Conservation (phyloP, 495 filamentous ascomycete genomes). For the Bacidia gigantensis region DNA sequence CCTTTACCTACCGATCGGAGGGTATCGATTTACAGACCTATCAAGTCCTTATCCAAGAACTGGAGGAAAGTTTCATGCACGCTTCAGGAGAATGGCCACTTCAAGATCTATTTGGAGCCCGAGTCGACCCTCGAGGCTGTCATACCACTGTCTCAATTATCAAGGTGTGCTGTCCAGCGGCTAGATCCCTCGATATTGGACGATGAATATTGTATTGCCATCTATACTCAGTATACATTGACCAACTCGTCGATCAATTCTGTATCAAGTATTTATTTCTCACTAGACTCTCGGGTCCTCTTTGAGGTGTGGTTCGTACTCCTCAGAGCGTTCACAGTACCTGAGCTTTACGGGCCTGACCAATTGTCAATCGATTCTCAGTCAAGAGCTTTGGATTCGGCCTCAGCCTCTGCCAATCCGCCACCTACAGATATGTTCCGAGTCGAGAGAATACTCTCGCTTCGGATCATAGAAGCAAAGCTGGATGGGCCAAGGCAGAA, state of each 20-base stretch:
- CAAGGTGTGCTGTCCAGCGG: constrained; percentile 76
- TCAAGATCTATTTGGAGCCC: constrained; percentile 76
- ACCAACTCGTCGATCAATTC: constrained; percentile 48
- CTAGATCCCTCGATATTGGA: constrained; percentile 85
- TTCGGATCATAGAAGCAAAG: constrained; percentile 50
- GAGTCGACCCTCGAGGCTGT: constrained; percentile 65
- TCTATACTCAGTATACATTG: constrained; percentile 70
- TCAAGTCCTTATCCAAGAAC: constrained; percentile 39
- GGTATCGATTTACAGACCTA: constrained; percentile 40
- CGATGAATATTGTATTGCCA: constrained; percentile 86
- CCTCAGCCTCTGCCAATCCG: constrained; percentile 19
- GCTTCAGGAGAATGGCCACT: constrained; percentile 85
- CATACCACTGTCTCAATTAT: constrained; percentile 81
- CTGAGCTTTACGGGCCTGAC: constrained; percentile 70
- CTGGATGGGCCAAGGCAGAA: constrained; percentile 21
- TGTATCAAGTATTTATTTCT: constrained; percentile 65
- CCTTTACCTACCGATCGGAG: constrained; percentile 28
- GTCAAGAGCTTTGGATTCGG: constrained; percentile 12
- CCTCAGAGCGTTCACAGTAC: constrained; percentile 80
- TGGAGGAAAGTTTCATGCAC: constrained; percentile 90
- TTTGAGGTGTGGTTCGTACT: constrained; percentile 98
- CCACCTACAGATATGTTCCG: constrained; percentile 46
- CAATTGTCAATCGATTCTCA: constrained; percentile 13
- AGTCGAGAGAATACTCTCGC: constrained; percentile 45
- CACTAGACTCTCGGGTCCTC: constrained; percentile 70